Evolutionary conservation across 2,329 filamentous ascomycete species (phyloP).

Genomic region (Aspergillus arachidicola): DNA sequence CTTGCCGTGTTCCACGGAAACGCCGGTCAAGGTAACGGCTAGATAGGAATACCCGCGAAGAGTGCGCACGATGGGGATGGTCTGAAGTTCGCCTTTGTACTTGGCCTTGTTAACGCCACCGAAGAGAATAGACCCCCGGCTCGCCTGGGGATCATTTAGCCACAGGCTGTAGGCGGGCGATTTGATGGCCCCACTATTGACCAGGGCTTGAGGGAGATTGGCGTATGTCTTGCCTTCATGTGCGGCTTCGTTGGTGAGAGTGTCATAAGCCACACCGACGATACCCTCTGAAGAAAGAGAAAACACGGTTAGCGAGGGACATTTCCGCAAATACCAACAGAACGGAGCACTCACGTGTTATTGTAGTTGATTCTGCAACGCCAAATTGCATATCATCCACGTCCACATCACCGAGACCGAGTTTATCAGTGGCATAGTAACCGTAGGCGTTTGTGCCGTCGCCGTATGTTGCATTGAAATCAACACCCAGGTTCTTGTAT

Average conservation of each 20-base stretch:
- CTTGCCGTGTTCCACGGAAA: constrained; percentile 43
- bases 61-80: constrained; percentile 62
- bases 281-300: constrained; percentile 54
- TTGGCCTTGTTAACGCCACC: constrained; percentile 69
- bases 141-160: constrained; percentile 68
- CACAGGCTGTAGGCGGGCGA: constrained; percentile 72
- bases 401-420: constrained; percentile 10
- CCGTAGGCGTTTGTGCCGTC: constrained; percentile 74
- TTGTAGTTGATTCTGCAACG: constrained; percentile 10
- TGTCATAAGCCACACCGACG: constrained; percentile 75
- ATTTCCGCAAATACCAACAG: constrained; percentile 58
- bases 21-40: constrained; percentile 64
- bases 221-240: constrained; percentile 42
- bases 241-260: constrained; percentile 63
- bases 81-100: constrained; percentile 62
- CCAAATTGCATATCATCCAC: constrained; percentile 15
- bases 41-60: constrained; percentile 60
- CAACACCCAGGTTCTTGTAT: constrained; percentile 68
- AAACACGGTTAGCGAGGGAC: neutral
- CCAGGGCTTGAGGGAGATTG: constrained; percentile 68
- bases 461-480: constrained; percentile 82
- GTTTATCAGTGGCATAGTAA: constrained; percentile 62
- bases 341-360: constrained; percentile 56
- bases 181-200: constrained; percentile 59
- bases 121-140: constrained; percentile 68